A percentile compares a stretch with the other conserved stretches of the same genome.
Conservation (phyloP, 345 rosid genomes). For the Jatropha curcas region DNA sequence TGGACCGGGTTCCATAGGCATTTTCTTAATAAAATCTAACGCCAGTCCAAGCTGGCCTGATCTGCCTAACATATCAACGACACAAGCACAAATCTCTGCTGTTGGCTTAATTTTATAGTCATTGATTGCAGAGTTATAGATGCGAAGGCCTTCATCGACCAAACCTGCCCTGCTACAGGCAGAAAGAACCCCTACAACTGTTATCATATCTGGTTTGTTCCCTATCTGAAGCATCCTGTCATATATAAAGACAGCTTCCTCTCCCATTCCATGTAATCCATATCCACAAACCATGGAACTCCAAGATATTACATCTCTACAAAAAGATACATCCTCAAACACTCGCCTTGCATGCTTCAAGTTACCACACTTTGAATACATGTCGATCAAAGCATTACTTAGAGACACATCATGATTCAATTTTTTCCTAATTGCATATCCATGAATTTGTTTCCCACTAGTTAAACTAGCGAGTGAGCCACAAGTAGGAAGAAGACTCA, state of each 20-base stretch:
- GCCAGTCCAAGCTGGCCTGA: constrained; percentile 57
- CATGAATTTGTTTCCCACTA: constrained; percentile 63
- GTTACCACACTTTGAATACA: constrained; percentile 64
- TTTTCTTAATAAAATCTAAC: constrained; percentile 48
- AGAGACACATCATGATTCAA: constrained; percentile 39
- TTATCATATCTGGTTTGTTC: constrained; percentile 52
- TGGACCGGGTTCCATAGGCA: constrained; percentile 61
- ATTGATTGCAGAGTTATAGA: constrained; percentile 38
- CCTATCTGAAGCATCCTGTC: constrained; percentile 50
- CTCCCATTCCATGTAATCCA: constrained; percentile 69
- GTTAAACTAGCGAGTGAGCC: constrained; percentile 43
- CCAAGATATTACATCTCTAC: constrained; percentile 65
- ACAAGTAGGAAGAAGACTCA: constrained; percentile 63
- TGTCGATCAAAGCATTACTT: constrained; percentile 61
- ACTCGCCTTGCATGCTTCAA: constrained; percentile 51
- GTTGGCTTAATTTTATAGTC: constrained; percentile 49
- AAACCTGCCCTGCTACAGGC: constrained; percentile 64
- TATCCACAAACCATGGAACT: constrained; percentile 67
- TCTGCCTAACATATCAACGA: constrained; percentile 62
- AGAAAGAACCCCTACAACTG: constrained; percentile 57
- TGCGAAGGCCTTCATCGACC: constrained; percentile 49
- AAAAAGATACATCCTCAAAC: constrained; percentile 39
- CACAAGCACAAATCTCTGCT: constrained; percentile 63
- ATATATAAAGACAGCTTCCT: constrained; percentile 54
- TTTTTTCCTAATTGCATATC: constrained; percentile 50